Conservation (phyloP, 768 basidiomycete genomes). For the Amanita pseudoporphyria region DNA sequence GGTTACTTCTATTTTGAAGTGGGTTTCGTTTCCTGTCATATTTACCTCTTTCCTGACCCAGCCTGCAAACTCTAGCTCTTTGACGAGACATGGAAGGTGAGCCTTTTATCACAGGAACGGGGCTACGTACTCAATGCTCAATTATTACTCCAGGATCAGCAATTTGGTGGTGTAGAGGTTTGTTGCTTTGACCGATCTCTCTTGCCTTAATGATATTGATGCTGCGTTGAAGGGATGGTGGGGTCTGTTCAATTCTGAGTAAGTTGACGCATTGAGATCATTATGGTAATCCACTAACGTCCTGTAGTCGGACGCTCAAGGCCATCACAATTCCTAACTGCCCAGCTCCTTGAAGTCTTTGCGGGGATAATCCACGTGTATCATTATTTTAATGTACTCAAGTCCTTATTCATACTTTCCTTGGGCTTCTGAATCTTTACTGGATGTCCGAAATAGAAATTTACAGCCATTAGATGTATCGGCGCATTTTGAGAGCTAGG, state of each 20-base stretch:
- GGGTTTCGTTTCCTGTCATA: conserved; percentile 10
- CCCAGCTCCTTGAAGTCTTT: conserved; percentile 21
- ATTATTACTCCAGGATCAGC: conserved; percentile 27
- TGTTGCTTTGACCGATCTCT: not conserved
- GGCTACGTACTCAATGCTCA: not conserved
- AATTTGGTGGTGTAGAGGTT: conserved; percentile 73
- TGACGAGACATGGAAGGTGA: conserved; percentile 78
- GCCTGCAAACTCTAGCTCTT: conserved; percentile 36
- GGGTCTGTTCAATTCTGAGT: conserved; percentile 37
- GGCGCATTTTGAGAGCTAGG: no score
- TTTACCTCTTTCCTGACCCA: not conserved
- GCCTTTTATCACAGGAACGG: conserved; percentile 11
- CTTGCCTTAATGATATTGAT: not conserved
- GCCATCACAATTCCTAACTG: conserved; percentile 60
- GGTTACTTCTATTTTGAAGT: conserved; percentile 87
- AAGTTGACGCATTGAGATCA: conserved; percentile 10
- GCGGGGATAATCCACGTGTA: not conserved
- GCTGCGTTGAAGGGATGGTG: conserved; percentile 30
- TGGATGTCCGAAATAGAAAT: no score
- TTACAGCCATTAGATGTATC: not conserved
- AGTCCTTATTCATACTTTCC: not conserved
- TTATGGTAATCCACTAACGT: not conserved
- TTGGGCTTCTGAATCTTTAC: no score
- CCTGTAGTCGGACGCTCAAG: conserved; percentile 58
- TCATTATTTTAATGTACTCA: not conserved